Conservation (phyloP, 352 stramenopile species). For the Saprolegnia parasitica region DNA sequence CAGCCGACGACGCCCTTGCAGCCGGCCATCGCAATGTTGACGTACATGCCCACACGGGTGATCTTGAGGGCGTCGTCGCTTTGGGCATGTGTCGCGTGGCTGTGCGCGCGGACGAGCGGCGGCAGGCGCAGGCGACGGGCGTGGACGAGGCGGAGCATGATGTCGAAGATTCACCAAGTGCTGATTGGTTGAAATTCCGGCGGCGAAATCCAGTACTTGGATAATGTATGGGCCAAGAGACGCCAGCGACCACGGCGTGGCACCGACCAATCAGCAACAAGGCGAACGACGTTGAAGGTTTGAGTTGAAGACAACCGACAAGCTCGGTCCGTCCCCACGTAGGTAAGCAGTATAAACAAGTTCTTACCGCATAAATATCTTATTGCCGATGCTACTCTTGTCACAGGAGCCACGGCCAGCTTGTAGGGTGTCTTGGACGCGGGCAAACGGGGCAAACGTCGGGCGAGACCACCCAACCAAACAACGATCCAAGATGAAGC, state of each 20-base stretch:
- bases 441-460: no score
- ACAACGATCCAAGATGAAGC: no score
- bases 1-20: conserved; percentile 62
- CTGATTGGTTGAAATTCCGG: not conserved
- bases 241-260: not conserved
- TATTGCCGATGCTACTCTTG: no score
- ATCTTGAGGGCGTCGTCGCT: conserved; percentile 74
- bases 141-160: not conserved
- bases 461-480: no score
- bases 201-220: not conserved
- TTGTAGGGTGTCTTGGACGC: no score
- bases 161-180: not conserved
- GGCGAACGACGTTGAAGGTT: conserved; percentile 1
- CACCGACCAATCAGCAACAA: not conserved
- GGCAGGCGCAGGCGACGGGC: not conserved
- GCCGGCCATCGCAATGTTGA: conserved; percentile 89
- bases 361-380: no score
- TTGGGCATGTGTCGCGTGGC: not conserved
- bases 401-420: no score
- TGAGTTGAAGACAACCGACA: not conserved
- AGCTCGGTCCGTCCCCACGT: no score
- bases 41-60: conserved; percentile 89
- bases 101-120: not conserved
- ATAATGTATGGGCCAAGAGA: not conserved
- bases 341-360: no score